Evolutionary conservation across 495 filamentous ascomycete genomes (phyloP), one percentile per base, ranked within the genome.

Genomic region (Xylaria castorea): DNA sequence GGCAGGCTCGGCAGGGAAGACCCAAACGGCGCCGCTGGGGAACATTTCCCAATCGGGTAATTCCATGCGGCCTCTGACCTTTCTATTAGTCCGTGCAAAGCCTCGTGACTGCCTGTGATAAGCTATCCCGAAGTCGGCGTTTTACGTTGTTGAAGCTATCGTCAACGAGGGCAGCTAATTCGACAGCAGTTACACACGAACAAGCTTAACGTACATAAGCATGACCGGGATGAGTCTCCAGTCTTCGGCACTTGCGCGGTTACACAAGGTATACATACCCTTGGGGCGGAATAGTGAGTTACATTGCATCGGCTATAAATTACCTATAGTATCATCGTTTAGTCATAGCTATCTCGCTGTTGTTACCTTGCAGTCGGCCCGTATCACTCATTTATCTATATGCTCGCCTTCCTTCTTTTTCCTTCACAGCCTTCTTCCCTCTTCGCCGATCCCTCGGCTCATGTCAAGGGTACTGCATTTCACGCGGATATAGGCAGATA

Each of bases 71-170:
- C n/a, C 27, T 38, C 58, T 71, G 57, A 67, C 58, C 70, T 67
- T 66, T 66, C 44, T 55, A 55, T 71, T 58, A 71, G 51, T 67
- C 46, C 32, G 48, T 48, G 48, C 60, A 65, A 67, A 34, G 22
- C 70, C 68, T 34, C 58, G 32, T 65, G 38, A 42, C 38, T 42
- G 38, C 38, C 14, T 2, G 14, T 42, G 30, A 36, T 65, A 36
- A 67, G 64, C 51, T 16, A 1, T 36, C 71, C 71, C 71, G 70
- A 72, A 42, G 48, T 68, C 66, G 66, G 66, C 66, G 34, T 61
- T 40, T 61, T 38, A 34, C 22, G 3, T 30, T 40, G 18, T 38
- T 40, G 58, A 40, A 61, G 42, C 30, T 20, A 30, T 62, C 30
- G 55, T 50, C 20, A 25, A 62, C 16, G 16, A 38, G 61, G 32